Base-by-base conservation (phyloP, 169 alveolate species). In the Babesia ovata region DNA sequence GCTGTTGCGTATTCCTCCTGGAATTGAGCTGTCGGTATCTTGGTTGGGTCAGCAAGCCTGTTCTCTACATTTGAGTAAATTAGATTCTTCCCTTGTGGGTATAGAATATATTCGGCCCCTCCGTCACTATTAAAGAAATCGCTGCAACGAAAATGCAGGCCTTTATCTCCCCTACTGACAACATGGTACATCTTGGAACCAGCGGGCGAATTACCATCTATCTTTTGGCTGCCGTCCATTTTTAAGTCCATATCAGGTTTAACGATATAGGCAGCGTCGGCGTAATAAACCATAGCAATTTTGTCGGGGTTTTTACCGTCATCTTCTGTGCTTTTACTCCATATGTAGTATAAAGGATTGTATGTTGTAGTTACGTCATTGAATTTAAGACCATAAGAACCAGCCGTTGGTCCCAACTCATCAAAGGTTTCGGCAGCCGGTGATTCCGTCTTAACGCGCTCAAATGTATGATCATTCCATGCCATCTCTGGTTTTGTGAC, bases 61-160 rank as follows among this genome's bases (percentile, higher is more conserved):
- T 6, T 46, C 24, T 29, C 65, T 9, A 67, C 63, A 19, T 54
- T 50, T 9, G 36, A n/a, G 28, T 52, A 67, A 45, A 49, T 29
- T 44, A 65, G 52, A 44, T 67, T 67, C 24, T 67, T 67, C 26
- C 76, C 76, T 22, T 46, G 48, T n/a, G 76, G 76, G 24, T 67
- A 50, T 13, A 67, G 42, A 46, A 52, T 9, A 12, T 21, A 36
- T 26, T 50, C 76, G 3, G 22, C 50, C 0, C 19, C 36, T 2
- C 16, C 4, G 12, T 39, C 16, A 7, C 4, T 29, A 1, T 45
- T 16, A 48, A 67, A 67, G 14, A 67, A 53, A 4, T 49, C 1
- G 16, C 50, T 54, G 16, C 76, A 67, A 16, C 33, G 6, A 14
- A 52, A 39, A 1, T 28, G 2, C 19, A 50, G 6, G 8, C 48